phyloP scores from a whole-genome alignment of 352 stramenopile genomes.

The Pilasporangium apinafurcum region DNA sequence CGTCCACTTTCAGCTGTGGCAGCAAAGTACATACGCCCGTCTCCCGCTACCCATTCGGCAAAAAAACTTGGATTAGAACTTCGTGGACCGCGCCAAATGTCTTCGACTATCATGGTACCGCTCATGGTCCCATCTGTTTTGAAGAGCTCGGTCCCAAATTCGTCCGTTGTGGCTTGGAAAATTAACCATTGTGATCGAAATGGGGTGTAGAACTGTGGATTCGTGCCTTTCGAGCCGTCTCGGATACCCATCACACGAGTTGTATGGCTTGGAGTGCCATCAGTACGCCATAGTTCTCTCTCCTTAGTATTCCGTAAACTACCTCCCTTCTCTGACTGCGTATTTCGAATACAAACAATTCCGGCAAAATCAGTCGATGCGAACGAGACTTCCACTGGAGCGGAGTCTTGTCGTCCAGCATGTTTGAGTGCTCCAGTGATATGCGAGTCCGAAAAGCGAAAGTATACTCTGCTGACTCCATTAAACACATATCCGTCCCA shows the following conservation, averaged over 20 bases:
- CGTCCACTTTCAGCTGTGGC: conserved; percentile 34
- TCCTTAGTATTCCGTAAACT: too few relatives aligned
- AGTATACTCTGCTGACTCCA: conserved; percentile 31
- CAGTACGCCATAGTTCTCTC: conserved; percentile 58
- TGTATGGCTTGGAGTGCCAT: conserved; percentile 29
- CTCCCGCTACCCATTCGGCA: conserved; percentile 22
- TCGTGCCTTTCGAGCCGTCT: conserved; percentile 18
- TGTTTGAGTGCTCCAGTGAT: conserved; percentile 60
- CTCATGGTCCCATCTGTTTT: conserved; percentile 39
- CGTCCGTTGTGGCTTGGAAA: conserved; percentile 40
- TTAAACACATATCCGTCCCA: conserved; percentile 62
- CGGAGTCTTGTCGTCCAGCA: conserved; percentile 37
- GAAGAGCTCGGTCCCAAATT: conserved; percentile 51
- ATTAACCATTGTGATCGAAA: conserved; percentile 31
- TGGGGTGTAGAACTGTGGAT: conserved; percentile 30
- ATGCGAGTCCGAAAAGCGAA: conserved; percentile 72
- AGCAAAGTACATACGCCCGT: conserved; percentile 45
- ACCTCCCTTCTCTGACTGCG: too few relatives aligned
- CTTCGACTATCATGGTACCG: conserved; percentile 39
- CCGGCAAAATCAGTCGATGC: conserved; percentile 53
- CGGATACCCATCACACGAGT: conserved; percentile 42
- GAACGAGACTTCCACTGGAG: conserved; percentile 19
- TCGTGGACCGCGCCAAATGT: conserved; percentile 39
- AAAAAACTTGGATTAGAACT: conserved; percentile 43
- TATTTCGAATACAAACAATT: conserved; percentile 60